Conservation (phyloP, 176 grass and related monocot species). For the Carex littledalei region DNA sequence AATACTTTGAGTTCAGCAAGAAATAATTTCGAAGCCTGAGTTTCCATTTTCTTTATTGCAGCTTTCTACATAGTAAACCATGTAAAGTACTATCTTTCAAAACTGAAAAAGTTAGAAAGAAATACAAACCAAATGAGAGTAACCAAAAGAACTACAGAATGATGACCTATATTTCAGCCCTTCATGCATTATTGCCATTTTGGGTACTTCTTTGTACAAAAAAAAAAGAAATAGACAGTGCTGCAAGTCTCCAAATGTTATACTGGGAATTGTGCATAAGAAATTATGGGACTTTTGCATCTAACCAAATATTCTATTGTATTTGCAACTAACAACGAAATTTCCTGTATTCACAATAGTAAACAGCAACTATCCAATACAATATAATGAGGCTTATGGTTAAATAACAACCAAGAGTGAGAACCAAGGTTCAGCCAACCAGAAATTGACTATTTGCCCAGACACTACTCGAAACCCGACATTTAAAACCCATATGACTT, state of each 20-base stretch:
- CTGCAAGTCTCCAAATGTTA: background rate
- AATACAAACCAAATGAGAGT: background rate
- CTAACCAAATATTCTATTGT: background rate
- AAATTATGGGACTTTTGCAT: background rate
- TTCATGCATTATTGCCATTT: background rate
- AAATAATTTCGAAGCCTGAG: constrained; percentile 63
- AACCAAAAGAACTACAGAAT: constrained; percentile 11
- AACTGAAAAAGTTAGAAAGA: background rate
- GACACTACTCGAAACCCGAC: too few relatives aligned
- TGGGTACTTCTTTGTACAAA: background rate
- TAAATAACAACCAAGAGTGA: too few relatives aligned
- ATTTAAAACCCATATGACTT: background rate
- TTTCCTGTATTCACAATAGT: too few relatives aligned
- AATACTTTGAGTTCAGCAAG: constrained; percentile 97
- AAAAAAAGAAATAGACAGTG: background rate
- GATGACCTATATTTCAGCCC: background rate
- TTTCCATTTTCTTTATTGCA: constrained; percentile 93
- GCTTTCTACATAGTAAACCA: constrained; percentile 51
- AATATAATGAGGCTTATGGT: too few relatives aligned
- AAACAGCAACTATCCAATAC: too few relatives aligned
- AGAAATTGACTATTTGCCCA: background rate
- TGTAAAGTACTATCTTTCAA: constrained; percentile 8
- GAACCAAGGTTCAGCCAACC: background rate
- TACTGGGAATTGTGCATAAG: background rate
- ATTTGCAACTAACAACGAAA: background rate